Evolutionary conservation across 2,329 filamentous ascomycete species (phyloP), one percentile per base, ranked within the genome.

Genomic region (Hypoxylon sp.): DNA sequence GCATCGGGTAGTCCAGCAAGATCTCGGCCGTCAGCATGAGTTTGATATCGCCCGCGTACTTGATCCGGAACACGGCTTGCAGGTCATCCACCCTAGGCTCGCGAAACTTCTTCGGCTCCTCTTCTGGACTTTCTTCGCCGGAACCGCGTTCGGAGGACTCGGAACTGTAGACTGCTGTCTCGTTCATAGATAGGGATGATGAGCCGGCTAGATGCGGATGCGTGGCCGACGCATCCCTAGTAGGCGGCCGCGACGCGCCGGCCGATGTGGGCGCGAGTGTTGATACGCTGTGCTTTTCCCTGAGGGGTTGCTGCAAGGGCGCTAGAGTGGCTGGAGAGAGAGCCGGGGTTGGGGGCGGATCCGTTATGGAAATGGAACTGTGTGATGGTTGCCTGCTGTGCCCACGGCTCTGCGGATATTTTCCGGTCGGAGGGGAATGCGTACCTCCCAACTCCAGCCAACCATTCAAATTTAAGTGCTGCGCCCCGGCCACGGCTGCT

Each of bases 1-100:
- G 94, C 93, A 98, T 98, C 0, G 96, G 96, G 79, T 99, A 99
- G 81, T 99, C 96, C 35, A 99, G 90, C 33, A 98, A 85, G 46
- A 99, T 97, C 81, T 98, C 94, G 0, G 96, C 94, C 24, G 96
- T 98, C 54, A 99, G 85, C 68, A 94, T 93, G 63, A 99, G 87
- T 72, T 91, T 90, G 65, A 99, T 87, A 76, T 98, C 92, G 33
- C 96, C 96, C 2, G 91, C 88, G 80, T 99, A 99, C 62, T 90
- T 90, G 67, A 97, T 94, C 72, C 94, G 91, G 76, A 97, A 95
- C 5, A 98, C 92, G 53, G 97, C 92, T 79, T 99, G 96, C 58
- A 98, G 86, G 77, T 99, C 96, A 71, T 97, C 94, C 2, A 92
- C 87, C 26, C 91, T 88, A 3, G 90, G 91, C 77, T 97, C 93